A percentile compares a stretch with the other conserved stretches of the same genome.
Evolutionary conservation across 139 green algal species (phyloP).

Genomic region (Gonium pectorale): DNA sequence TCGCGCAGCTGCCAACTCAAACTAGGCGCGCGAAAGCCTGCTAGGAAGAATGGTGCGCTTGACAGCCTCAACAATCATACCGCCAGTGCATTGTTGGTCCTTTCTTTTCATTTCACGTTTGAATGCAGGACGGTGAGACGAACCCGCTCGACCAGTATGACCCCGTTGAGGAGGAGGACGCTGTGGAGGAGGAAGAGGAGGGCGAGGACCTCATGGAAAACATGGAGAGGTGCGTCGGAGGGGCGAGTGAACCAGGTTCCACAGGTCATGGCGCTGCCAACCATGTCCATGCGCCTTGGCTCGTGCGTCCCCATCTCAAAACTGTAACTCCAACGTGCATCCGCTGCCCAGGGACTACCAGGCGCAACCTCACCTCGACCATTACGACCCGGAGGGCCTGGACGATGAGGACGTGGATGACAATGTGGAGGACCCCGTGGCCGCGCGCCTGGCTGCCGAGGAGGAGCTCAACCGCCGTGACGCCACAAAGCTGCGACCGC

Average conservation of each 20-base stretch:
- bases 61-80: too few species aligned
- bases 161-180: slow-evolving; percentile 48
- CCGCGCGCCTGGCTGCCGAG: slow-evolving; percentile 74
- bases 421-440: slow-evolving; percentile 68
- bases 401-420: slow-evolving; percentile 81
- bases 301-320: too few species aligned
- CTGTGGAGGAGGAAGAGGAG: slow-evolving; percentile 68
- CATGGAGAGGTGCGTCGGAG: slow-evolving; percentile 77
- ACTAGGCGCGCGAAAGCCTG: too few species aligned
- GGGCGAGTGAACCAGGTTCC: too few species aligned
- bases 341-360: slow-evolving; percentile 95
- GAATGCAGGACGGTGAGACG: slow-evolving; percentile 34
- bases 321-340: too few species aligned
- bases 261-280: too few species aligned
- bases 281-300: too few species aligned
- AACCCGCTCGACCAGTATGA: slow-evolving; percentile 44
- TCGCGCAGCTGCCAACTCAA: too few species aligned
- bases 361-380: slow-evolving; percentile 86
- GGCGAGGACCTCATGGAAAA: slow-evolving; percentile 94
- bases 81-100: too few species aligned
- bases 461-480: slow-evolving; percentile 78
- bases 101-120: too few species aligned
- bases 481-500: slow-evolving; percentile 19
- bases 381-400: slow-evolving; percentile 90
- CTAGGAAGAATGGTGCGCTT: too few species aligned